These are phyloP conservation scores for Gossypium davidsonii DNA, from an alignment of 441 rosid genomes.

Conservation along the genomic window DNA sequence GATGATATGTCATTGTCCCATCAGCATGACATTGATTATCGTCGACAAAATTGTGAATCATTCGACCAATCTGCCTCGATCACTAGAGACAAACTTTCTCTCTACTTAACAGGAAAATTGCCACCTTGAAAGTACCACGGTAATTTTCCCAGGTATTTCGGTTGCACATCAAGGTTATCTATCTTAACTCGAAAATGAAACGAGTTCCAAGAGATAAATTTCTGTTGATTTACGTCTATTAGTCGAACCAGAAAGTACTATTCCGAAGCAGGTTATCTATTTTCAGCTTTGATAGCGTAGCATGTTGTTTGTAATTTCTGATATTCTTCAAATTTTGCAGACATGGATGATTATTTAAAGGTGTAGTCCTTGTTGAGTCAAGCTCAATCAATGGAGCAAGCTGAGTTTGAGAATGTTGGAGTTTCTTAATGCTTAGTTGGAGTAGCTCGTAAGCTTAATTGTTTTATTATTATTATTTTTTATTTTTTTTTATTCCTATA, in stretches of 20 bases:
- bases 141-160: background rate
- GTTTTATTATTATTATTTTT: no score
- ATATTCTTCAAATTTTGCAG: background rate
- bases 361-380: no score
- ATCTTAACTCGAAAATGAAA: background rate
- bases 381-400: no score
- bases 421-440: no score
- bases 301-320: background rate
- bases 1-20: conserved; percentile 37
- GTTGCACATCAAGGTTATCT: no score
- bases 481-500: no score
- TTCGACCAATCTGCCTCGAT: conserved; percentile 36
- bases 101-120: conserved; percentile 38
- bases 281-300: background rate
- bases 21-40: conserved; percentile 55
- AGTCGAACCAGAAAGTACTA: background rate
- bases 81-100: conserved; percentile 57
- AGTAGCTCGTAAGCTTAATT: no score
- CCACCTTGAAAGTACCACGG: conserved; percentile 23
- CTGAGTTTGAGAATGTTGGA: no score
- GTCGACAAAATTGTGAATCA: conserved; percentile 42
- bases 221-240: background rate
- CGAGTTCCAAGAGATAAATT: background rate
- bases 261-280: background rate
- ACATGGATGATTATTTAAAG: background rate